Evolutionary conservation across 108 stramenopile genomes (phyloP).

Genomic region (Epithemia pelagica): DNA sequence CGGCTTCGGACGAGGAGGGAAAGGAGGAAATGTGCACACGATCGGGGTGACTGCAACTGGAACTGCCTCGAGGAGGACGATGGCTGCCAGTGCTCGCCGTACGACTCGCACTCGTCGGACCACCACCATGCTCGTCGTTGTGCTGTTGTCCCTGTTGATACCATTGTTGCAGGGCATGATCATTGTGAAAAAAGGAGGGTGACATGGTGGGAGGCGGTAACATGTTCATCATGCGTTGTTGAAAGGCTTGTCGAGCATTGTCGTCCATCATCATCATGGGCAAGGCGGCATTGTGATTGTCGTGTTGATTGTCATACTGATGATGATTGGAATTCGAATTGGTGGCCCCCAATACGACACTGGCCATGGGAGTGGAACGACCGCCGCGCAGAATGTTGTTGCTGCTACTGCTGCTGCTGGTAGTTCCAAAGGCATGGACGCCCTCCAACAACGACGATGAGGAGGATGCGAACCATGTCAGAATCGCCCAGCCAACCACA

Average conservation of each 20-base stretch:
- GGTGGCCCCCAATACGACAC: too few species aligned
- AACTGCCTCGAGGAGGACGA: not conserved
- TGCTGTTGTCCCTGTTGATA: not conserved
- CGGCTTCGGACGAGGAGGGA: not conserved
- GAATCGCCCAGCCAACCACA: too few species aligned
- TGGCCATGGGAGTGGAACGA: too few species aligned
- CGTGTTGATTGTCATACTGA: constrained; percentile 16
- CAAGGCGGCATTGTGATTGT: constrained; percentile 10
- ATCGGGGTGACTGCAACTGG: too few species aligned
- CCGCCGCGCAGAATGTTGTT: too few species aligned
- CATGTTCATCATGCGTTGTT: not conserved
- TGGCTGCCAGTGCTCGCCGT: not conserved
- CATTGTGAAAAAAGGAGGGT: not conserved
- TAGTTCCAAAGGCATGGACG: too few species aligned
- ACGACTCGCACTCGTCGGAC: not conserved
- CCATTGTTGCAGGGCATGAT: not conserved
- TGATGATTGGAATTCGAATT: constrained; percentile 1
- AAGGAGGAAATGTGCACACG: too few species aligned
- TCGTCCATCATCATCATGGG: constrained; percentile 19
- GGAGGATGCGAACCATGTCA: not conserved
- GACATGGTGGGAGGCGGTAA: not conserved
- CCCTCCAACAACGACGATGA: not conserved
- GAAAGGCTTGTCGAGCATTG: not conserved
- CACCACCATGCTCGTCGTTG: not conserved
- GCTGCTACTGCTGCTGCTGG: too few species aligned